These are phyloP conservation scores for Phoenix dactylifera DNA, from an alignment of 176 grass and related monocot species.

Conservation along the genomic window DNA sequence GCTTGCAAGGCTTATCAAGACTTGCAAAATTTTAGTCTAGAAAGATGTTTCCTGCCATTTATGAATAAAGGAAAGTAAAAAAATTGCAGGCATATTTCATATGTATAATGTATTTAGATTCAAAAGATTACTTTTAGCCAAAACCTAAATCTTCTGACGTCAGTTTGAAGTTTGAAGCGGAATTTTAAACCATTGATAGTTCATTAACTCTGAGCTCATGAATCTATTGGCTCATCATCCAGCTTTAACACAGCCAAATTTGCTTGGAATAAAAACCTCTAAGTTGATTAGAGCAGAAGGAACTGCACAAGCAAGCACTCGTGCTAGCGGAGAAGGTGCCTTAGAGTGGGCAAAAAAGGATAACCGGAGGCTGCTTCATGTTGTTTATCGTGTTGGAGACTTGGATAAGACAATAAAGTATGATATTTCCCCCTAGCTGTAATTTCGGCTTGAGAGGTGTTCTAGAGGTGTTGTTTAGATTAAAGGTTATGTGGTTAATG, in stretches of 20 bases:
- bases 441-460: background rate
- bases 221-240: conserved; percentile 2
- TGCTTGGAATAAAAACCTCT: conserved; percentile 31
- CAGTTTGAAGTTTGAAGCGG: no score
- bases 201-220: no score
- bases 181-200: no score
- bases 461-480: background rate
- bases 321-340: conserved; percentile 43
- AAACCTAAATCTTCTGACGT: no score
- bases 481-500: no score
- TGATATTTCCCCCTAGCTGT: background rate
- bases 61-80: no score
- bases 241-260: conserved; percentile 34
- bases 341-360: conserved; percentile 79
- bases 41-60: no score
- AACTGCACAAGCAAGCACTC: conserved; percentile 29
- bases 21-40: no score
- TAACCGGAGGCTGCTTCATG: conserved; percentile 73
- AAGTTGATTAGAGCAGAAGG: conserved; percentile 31
- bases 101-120: no score
- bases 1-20: no score
- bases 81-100: no score
- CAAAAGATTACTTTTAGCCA: no score
- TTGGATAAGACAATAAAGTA: conserved; percentile 97
- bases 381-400: conserved; percentile 93